Conservation (phyloP, 202 grass and related monocot genomes). For the Eragrostis tef region DNA sequence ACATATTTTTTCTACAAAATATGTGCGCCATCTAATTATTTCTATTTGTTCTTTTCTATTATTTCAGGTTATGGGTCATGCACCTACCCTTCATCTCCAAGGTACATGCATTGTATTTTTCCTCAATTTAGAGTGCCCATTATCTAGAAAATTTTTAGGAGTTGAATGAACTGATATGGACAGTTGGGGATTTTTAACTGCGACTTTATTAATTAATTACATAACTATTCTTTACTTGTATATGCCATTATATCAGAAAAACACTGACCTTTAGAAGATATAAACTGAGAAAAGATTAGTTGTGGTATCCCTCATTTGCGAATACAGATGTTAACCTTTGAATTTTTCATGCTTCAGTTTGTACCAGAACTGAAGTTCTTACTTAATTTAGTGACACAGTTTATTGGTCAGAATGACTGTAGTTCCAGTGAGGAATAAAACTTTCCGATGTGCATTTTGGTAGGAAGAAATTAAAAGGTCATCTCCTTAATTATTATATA, state of each 20-base stretch:
- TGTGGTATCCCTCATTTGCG: background rate
- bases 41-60: background rate
- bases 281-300: background rate
- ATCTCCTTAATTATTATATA: background rate
- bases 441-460: background rate
- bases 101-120: slow-evolving; percentile 49
- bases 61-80: slow-evolving; percentile 91
- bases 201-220: background rate
- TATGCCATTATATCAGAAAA: background rate
- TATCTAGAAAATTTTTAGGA: background rate
- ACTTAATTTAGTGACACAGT: background rate
- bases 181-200: background rate
- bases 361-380: background rate
- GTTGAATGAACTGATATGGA: background rate
- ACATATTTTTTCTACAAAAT: background rate
- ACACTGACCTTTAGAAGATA: background rate
- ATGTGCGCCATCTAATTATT: background rate
- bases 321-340: background rate
- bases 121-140: background rate
- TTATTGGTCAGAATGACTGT: background rate
- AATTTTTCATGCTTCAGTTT: background rate
- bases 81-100: slow-evolving; percentile 83
- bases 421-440: background rate
- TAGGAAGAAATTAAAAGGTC: background rate
- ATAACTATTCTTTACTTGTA: background rate